Conservation (phyloP, 179 eudicot genomes). For the Gypsophila paniculata region DNA sequence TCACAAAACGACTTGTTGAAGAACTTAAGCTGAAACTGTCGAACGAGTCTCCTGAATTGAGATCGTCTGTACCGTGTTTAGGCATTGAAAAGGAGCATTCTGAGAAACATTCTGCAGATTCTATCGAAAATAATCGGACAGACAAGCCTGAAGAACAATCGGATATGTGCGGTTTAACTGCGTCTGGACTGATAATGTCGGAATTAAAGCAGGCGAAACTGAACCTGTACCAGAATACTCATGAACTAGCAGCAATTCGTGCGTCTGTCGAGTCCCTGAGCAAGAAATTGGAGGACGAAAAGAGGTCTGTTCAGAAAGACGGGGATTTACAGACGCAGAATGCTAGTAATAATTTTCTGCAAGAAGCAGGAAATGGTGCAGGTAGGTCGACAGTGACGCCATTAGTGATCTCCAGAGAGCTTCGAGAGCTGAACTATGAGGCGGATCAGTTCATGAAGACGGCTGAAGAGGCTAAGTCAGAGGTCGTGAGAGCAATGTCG, state of each 20-base stretch:
- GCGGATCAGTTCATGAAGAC: slow-evolving; percentile 47
- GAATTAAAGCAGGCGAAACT: slow-evolving; percentile 38
- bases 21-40: slow-evolving; percentile 34
- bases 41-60: slow-evolving; percentile 21
- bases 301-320: neutral
- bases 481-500: slow-evolving; percentile 42
- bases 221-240: slow-evolving; percentile 34
- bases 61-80: neutral
- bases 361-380: neutral
- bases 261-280: slow-evolving; percentile 39
- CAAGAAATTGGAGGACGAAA: slow-evolving; percentile 32
- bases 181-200: slow-evolving; percentile 29
- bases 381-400: slow-evolving; percentile 19
- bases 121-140: too few relatives aligned
- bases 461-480: slow-evolving; percentile 44
- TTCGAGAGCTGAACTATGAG: slow-evolving; percentile 37
- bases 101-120: slow-evolving; percentile 14
- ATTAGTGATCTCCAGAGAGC: slow-evolving; percentile 39
- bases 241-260: slow-evolving; percentile 38
- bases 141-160: slow-evolving; percentile 14
- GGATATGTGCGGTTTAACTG: neutral
- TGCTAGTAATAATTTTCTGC: neutral
- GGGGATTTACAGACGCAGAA: neutral
- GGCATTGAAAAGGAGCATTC: slow-evolving; percentile 13
- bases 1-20: slow-evolving; percentile 34